Evolutionary conservation across 2,329 filamentous ascomycete species (phyloP).

Genomic region (Microascus cirrosus): DNA sequence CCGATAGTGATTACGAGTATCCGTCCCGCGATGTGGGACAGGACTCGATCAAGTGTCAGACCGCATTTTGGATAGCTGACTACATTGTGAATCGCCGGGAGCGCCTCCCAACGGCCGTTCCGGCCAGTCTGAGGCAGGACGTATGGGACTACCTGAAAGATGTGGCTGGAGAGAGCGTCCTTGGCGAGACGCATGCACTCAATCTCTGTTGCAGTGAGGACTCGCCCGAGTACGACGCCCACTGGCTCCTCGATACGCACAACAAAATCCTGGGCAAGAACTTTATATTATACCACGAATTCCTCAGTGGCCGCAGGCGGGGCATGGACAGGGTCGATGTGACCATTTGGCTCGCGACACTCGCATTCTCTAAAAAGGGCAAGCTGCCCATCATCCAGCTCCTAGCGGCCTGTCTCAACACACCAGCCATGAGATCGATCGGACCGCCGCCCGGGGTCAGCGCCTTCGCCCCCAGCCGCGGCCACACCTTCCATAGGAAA

Average conservation of each 20-base stretch:
- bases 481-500: neutral
- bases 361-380: slow-evolving; percentile 7
- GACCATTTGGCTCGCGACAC: slow-evolving; percentile 11
- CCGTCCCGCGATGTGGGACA: neutral
- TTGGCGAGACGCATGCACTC: neutral
- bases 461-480: neutral
- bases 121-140: neutral
- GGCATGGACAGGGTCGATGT: slow-evolving; percentile 1
- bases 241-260: slow-evolving; percentile 3
- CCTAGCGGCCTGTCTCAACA: slow-evolving; percentile 4
- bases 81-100: neutral
- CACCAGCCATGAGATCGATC: neutral
- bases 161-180: neutral
- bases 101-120: neutral
- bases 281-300: neutral
- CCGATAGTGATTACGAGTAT: slow-evolving; percentile 7
- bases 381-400: slow-evolving; percentile 8
- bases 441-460: neutral
- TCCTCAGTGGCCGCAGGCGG: neutral
- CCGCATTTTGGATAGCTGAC: neutral
- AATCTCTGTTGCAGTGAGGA: neutral
- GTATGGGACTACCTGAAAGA: slow-evolving; percentile 2
- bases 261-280: neutral
- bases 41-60: neutral
- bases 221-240: slow-evolving; percentile 5